Conservation (phyloP, 495 filamentous ascomycete species). For the Penicillium coffeae region DNA sequence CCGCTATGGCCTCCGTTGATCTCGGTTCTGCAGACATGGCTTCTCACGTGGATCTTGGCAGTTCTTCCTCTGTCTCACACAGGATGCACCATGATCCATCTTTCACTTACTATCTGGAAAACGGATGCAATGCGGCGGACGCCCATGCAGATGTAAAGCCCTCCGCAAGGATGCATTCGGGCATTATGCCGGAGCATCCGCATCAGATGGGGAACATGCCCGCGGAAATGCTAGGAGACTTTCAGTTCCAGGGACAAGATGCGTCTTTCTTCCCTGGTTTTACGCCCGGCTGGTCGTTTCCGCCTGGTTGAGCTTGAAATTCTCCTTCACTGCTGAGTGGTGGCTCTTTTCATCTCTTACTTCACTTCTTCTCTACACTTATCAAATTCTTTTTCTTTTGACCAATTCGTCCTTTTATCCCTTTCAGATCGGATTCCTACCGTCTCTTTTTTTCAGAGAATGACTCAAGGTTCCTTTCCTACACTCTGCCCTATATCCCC, state of each 20-base stretch:
- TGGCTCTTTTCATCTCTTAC: not conserved
- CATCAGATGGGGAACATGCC: constrained; percentile 21
- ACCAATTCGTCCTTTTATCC: not conserved
- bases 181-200: constrained; percentile 12
- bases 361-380: constrained; percentile 16
- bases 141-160: constrained; percentile 16
- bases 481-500: no score
- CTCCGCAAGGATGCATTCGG: constrained; percentile 11
- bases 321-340: not conserved
- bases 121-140: constrained; percentile 8
- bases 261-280: constrained; percentile 24
- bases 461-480: not conserved
- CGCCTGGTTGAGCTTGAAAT: constrained; percentile 17
- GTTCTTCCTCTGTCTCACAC: constrained; percentile 8
- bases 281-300: constrained; percentile 31
- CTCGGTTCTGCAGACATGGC: constrained; percentile 18
- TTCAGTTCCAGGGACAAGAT: constrained; percentile 25
- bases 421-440: not conserved
- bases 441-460: not conserved
- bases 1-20: constrained; percentile 13
- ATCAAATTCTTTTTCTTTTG: not conserved
- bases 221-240: constrained; percentile 27
- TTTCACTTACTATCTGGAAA: constrained; percentile 19
- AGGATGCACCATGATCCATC: constrained; percentile 8
- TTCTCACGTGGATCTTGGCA: constrained; percentile 15